Evolutionary conservation across 768 basidiomycete genomes (phyloP).

Genomic region (Auriscalpium microsporum): DNA sequence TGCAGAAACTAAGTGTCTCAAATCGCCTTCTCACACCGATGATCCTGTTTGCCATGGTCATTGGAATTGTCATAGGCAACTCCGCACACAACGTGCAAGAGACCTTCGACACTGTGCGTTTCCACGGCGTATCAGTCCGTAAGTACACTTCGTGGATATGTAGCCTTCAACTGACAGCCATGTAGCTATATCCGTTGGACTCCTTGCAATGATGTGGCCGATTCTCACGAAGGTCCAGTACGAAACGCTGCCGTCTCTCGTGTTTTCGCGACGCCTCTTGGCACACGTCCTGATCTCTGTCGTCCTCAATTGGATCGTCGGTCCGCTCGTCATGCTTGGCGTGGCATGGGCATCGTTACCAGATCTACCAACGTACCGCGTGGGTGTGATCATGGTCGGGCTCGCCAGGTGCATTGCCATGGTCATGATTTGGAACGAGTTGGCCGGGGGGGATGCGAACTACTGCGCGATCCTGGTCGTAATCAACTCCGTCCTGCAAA

Average conservation of each 20-base stretch:
- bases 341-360: constrained; percentile 81
- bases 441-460: constrained; percentile 59
- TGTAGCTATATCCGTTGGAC: constrained; percentile 70
- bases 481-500: constrained; percentile 73
- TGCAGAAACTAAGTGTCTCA: constrained; percentile 31
- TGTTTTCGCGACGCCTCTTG: constrained; percentile 48
- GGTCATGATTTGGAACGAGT: constrained; percentile 78
- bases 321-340: constrained; percentile 78
- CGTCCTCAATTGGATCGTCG: constrained; percentile 71
- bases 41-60: constrained; percentile 65
- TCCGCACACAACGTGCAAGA: constrained; percentile 50
- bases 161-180: too few relatives aligned
- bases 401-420: constrained; percentile 64
- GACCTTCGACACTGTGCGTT: constrained; percentile 54
- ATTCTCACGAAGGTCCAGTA: constrained; percentile 71
- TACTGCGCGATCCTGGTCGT: constrained; percentile 78
- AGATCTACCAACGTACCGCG: constrained; percentile 64
- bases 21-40: constrained; percentile 59
- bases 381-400: constrained; percentile 79
- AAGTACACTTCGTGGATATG: constrained; percentile 23
- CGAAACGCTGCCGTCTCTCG: constrained; percentile 53
- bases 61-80: constrained; percentile 68
- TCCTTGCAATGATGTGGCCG: constrained; percentile 88
- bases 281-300: constrained; percentile 60
- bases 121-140: constrained; percentile 73